Base-by-base conservation (phyloP, 371 early-diverging fungal species). In the Furculomyces boomerangus region DNA sequence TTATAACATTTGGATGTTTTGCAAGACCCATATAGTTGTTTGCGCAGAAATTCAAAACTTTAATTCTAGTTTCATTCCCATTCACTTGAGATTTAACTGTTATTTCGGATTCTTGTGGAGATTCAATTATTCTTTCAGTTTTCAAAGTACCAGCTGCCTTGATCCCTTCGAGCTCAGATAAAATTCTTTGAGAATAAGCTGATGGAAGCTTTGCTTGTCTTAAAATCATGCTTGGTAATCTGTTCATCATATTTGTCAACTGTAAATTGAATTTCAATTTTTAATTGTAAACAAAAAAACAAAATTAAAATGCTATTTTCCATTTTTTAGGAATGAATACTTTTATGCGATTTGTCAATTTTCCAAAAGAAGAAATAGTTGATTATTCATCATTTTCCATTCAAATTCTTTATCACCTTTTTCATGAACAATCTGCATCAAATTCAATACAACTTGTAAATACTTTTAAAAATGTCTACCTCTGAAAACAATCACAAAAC, bases 21-120 rank as follows among this genome's bases (percentile, higher is more conserved):
- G 75, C 69, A 27, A 79, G 71, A 16, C 80, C 76, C 2, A 78
- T 64, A 53, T 78, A 79, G 67, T 76, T 78, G 73, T 76, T 79
- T 58, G 80, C 78, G 47, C 80, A 78, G 45, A 79, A 71, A 68
- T 75, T 76, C 26, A 73, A 37, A 50, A 77, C 66, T 24, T 57
- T 56, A 44, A 52, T 37, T 2, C 18, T 27, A 30, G 59, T 35
- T 37, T 58, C 59, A 13, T 28, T 30, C 18, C n/a, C 18, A 7
- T 35, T 37, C n/a, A 58, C 64, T 37, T 60, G 53, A 37, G 59
- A 60, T 24, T 65, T 68, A 5, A 79, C 78, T 28, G n/a, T 53
- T 59, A 77, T 75, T 20, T 57, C 54, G 14, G 72, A 58, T 50
- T 63, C 60, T 58, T 79, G 79, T 5, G 75, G 68, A 0, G 73